phyloP scores from a whole-genome alignment of 768 basidiomycete species.

The Boletus patriciae region DNA sequence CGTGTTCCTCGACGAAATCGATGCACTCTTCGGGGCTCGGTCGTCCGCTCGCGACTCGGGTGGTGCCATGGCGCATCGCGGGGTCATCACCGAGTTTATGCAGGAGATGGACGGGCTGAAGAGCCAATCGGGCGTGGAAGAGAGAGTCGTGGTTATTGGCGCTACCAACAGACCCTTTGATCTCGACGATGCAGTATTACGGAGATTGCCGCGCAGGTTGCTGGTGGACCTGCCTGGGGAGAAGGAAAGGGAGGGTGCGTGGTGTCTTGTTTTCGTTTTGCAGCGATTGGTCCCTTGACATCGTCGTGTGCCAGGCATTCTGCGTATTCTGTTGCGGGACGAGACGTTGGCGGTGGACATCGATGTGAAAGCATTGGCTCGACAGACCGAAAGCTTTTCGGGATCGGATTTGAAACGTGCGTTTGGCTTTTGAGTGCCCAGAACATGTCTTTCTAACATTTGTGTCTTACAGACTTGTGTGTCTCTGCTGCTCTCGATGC shows the following conservation, averaged over 20 bases:
- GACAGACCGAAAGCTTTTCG: conserved; percentile 82
- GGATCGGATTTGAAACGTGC: conserved; percentile 93
- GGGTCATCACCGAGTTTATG: conserved; percentile 91
- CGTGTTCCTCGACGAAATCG: conserved; percentile 93
- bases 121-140: conserved; percentile 53
- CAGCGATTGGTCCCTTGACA: conserved; percentile 4
- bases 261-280: background rate
- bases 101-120: conserved; percentile 95
- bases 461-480: conserved; percentile 66
- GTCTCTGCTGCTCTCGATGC: conserved; percentile 91
- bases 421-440: conserved; percentile 27
- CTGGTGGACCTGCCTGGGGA: conserved; percentile 88
- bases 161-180: conserved; percentile 93
- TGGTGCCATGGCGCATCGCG: conserved; percentile 79
- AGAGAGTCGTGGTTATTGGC: conserved; percentile 87
- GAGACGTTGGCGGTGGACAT: conserved; percentile 69
- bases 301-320: conserved; percentile 57
- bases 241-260: conserved; percentile 78
- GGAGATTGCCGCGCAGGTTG: conserved; percentile 82
- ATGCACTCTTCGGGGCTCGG: conserved; percentile 88
- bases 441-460: conserved; percentile 5
- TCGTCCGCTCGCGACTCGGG: conserved; percentile 74
- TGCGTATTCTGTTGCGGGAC: conserved; percentile 83
- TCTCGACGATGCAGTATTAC: conserved; percentile 87
- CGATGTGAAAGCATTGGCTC: conserved; percentile 58